phyloP scores from a whole-genome alignment of 1,284 basidiomycete genomes.

The Pseudozyma hubeiensis region DNA sequence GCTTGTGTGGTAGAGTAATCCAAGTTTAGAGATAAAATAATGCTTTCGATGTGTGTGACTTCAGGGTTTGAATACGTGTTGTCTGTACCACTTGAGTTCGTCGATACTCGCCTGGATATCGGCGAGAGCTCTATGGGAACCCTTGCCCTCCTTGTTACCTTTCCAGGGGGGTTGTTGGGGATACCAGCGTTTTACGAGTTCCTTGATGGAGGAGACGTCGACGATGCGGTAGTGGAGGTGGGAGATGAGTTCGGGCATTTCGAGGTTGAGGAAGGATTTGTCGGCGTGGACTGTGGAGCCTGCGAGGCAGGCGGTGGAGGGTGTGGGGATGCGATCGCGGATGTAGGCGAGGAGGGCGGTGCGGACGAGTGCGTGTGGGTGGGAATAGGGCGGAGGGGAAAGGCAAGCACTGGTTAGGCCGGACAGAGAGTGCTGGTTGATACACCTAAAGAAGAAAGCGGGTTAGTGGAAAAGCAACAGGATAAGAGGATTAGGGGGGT shows the following conservation, averaged over 20 bases:
- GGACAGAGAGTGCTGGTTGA: conserved; percentile 44
- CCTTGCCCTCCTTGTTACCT: not conserved
- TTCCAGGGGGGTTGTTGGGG: conserved; percentile 70
- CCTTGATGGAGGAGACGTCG: conserved; percentile 77
- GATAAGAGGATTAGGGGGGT: not conserved
- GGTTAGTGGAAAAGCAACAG: too few species aligned
- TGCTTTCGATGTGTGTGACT: too few species aligned
- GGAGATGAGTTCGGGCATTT: conserved; percentile 76
- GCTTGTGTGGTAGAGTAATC: not conserved
- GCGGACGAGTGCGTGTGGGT: conserved; percentile 69
- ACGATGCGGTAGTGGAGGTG: conserved; percentile 72
- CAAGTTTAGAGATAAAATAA: too few species aligned
- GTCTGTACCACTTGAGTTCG: conserved; percentile 71
- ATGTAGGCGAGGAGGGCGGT: conserved; percentile 70
- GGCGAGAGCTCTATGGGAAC: conserved; percentile 75
- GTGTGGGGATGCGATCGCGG: conserved; percentile 70
- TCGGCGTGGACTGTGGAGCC: conserved; percentile 86
- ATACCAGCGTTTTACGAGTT: conserved; percentile 83
- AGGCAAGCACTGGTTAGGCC: conserved; percentile 56
- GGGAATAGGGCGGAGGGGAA: conserved; percentile 18
- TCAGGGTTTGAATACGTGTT: conserved; percentile 67
- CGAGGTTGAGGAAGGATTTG: conserved; percentile 76
- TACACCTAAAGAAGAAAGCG: conserved; percentile 19
- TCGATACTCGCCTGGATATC: conserved; percentile 81
- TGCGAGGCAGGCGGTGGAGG: conserved; percentile 76